Percentiles rank a stretch among this genome's conserved stretches.
phyloP scores from a whole-genome alignment of 1,284 basidiomycete genomes.

The Phylloboletellus chloephorus region DNA sequence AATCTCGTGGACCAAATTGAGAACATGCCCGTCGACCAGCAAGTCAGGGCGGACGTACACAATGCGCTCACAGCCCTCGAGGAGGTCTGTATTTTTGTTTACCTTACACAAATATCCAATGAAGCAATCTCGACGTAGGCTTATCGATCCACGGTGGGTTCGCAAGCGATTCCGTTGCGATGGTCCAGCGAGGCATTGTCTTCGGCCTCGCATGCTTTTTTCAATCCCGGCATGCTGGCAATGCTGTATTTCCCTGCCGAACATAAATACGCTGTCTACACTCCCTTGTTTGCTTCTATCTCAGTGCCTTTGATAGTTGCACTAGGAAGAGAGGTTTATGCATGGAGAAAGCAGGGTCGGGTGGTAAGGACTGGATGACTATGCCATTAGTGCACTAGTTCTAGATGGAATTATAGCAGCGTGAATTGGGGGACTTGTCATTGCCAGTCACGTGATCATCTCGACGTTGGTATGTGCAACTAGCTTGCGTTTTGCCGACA shows the following conservation, averaged over 20 bases:
- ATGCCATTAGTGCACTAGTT: constrained; percentile 1
- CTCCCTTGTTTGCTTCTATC: constrained; percentile 86
- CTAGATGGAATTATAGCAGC: constrained; percentile 12
- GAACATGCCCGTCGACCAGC: constrained; percentile 83
- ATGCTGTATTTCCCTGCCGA: constrained; percentile 95
- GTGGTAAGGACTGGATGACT: constrained; percentile 18
- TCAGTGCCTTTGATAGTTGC: constrained; percentile 78
- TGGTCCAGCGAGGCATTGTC: constrained; percentile 64
- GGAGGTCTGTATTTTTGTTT: constrained; percentile 43
- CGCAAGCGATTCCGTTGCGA: constrained; percentile 47
- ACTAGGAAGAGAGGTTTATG: constrained; percentile 60
- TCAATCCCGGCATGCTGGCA: constrained; percentile 94
- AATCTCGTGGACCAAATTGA: constrained; percentile 79
- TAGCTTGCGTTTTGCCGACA: constrained; percentile 7
- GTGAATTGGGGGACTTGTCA: too few species aligned
- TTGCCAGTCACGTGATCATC: constrained; percentile 23
- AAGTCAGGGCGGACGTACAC: constrained; percentile 70
- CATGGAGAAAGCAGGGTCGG: constrained; percentile 43
- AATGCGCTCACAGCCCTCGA: constrained; percentile 67
- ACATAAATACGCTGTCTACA: constrained; percentile 93
- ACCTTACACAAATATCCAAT: constrained; percentile 6
- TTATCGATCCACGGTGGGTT: constrained; percentile 26
- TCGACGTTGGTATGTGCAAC: constrained; percentile 20
- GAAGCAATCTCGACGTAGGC: constrained; percentile 16
- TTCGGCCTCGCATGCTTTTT: constrained; percentile 87